phyloP scores from a whole-genome alignment of 139 green algal genomes.

The Chlamydomonas schloesseri region DNA sequence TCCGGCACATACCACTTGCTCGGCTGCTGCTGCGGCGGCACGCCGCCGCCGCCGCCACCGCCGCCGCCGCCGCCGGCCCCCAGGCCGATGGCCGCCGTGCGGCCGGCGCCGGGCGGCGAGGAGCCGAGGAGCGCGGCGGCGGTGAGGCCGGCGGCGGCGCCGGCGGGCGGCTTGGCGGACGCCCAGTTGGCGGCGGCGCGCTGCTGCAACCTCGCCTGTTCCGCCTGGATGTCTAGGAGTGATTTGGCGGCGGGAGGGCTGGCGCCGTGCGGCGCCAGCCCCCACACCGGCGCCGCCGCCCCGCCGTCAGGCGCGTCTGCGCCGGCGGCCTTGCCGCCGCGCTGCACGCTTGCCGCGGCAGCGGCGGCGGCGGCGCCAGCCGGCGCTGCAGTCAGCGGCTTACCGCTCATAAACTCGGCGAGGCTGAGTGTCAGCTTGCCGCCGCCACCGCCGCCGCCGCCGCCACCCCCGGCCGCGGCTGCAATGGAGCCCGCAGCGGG shows the following conservation, averaged over 20 bases:
- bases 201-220: slow-evolving; percentile 27
- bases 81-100: not conserved
- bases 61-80: not conserved
- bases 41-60: not conserved
- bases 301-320: not conserved
- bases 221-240: slow-evolving; percentile 40
- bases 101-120: not conserved
- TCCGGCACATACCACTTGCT: slow-evolving; percentile 52
- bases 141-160: not conserved
- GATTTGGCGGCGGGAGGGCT: slow-evolving; percentile 6
- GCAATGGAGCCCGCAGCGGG: not conserved
- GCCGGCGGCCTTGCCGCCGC: too few species aligned
- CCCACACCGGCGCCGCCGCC: not conserved
- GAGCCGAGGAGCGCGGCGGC: not conserved
- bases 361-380: too few species aligned
- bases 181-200: slow-evolving; percentile 8
- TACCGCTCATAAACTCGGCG: slow-evolving; percentile 36
- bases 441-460: not conserved
- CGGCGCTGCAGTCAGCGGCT: not conserved
- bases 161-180: too few species aligned
- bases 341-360: too few species aligned
- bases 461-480: not conserved
- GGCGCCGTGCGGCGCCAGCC: not conserved
- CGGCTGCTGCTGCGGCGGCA: not conserved
- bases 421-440: slow-evolving; percentile 36